Evolutionary conservation across 2,329 filamentous ascomycete genomes (phyloP), one percentile per base, ranked within the genome.

Genomic region (Penicillium sp.): DNA sequence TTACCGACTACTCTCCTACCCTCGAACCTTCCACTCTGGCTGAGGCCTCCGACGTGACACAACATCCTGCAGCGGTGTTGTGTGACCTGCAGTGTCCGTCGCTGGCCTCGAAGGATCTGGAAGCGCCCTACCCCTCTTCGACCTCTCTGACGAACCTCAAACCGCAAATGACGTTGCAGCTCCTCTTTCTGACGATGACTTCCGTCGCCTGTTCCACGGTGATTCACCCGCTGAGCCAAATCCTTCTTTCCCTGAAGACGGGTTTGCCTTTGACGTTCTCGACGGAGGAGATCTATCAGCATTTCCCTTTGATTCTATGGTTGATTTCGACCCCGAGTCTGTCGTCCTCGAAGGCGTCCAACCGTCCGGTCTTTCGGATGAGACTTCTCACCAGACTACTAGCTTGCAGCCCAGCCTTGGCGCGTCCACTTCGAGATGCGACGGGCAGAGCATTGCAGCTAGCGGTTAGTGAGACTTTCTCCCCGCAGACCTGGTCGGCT

Each of bases 61-160:
- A 97, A 97, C 92, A 95, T 96, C 92, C 94, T 97, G 94, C 94
- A 84, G 94, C 85, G 92, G 88, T 97, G 93, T 97, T 97, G 94
- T 97, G 89, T 79, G 94, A 96, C 94, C 94, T 96, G 94, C 94
- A 89, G 94, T 99, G 94, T 97, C 94, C 86, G 88, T 93, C 90
- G 89, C 85, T 80, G 82, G 84, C 67, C 67, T 77, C 74, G 76
- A 76, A 69, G 72, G 69, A 71, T 70, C 83, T 78, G 80, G 78
- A 76, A 76, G 79, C 58, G 67, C 71, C 50, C 70, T 77, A 60
- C 69, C 75, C 33, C 70, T 75, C 66, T 76, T 75, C 64, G 71
- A 76, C 68, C 69, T 73, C 66, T 67, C 64, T 59, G 58, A 74
- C 70, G 70, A 74, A 69, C 57, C 71, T 77, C 71, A 80, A 82